Evolutionary conservation across 2,329 filamentous ascomycete species (phyloP), one percentile per base, ranked within the genome.

Genomic region (Penicillium polonicum): DNA sequence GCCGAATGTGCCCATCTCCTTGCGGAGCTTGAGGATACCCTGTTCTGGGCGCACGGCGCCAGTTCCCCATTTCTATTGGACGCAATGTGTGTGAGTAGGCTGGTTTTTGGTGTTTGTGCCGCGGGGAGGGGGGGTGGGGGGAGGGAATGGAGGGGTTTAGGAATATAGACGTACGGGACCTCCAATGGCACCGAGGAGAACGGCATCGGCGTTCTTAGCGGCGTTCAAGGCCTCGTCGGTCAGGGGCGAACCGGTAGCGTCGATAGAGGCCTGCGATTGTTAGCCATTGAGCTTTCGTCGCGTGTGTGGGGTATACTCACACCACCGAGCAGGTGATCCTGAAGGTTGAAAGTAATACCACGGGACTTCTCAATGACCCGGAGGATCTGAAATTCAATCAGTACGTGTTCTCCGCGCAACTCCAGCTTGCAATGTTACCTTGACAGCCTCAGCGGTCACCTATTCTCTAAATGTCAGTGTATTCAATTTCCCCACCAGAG

Each of bases 171-270:
- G 52, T 82, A 85, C 83, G 36, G 94, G 93, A n/a, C 93, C 93
- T 67, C 93, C 93, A 70, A 97, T 95, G 67, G 93, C 91, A 66
- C 92, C 93, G 54, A 97, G 87, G 59, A 97, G 87, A 59, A 97
- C 89, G 39, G 92, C 93, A 76, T 96, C 89, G 63, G 92, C 92
- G 51, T 83, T 81, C 77, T 95, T 92, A 65, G 91, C 92, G 36
- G 91, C 92, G 15, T 80, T 79, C 68, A 97, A 88, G 61, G 92
- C 91, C 69, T 89, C 86, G 67, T 94, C 87, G 52, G 92, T 96
- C 60, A 97, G 81, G 31, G 93, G 87, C 31, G 80, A 83, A 68
- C 91, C 90, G 70, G 86, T 86, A 19, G 86, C 87, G 71, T 97
- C 88, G 77, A 97, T 97, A 48, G 92, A 97, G 75, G 87, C 89